A percentile compares a stretch with the other conserved stretches of the same genome.
Conservation (phyloP, 257 asterid species). For the Buddleja alternifolia region DNA sequence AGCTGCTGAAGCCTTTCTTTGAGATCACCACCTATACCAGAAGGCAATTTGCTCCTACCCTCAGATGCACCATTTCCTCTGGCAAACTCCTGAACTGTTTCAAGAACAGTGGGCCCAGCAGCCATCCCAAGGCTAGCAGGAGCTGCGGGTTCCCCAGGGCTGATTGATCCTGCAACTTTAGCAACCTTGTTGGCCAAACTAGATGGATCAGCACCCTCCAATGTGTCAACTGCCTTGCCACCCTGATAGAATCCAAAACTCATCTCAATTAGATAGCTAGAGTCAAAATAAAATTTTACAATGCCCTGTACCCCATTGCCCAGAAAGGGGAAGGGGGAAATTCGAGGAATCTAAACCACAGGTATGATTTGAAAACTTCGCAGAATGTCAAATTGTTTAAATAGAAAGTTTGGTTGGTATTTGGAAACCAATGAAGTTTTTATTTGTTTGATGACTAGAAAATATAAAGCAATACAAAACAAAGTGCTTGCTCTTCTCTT, state of each 20-base stretch:
- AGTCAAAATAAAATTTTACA: not conserved
- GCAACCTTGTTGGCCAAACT: constrained; percentile 97
- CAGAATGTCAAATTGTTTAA: not conserved
- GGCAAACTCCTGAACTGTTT: constrained; percentile 74
- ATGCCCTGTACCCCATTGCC: not conserved
- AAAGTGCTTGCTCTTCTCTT: not conserved
- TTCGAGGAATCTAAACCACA: not conserved
- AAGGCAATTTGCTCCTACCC: constrained; percentile 35
- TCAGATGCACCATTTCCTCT: constrained; percentile 54
- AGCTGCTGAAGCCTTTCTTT: constrained; percentile 68
- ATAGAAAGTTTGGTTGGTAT: not conserved
- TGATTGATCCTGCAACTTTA: constrained; percentile 78
- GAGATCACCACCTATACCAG: constrained; percentile 44
- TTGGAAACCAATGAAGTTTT: not conserved
- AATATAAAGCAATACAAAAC: not conserved
- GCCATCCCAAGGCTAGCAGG: constrained; percentile 99
- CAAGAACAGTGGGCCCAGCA: constrained; percentile 85
- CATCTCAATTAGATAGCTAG: constrained; percentile 14
- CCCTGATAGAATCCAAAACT: constrained; percentile 53
- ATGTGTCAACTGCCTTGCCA: constrained; percentile 73
- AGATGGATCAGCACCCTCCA: constrained; percentile 98
- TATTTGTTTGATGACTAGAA: not conserved
- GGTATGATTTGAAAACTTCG: not conserved
- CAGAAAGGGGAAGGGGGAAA: not conserved
- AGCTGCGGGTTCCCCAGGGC: constrained; percentile 84